phyloP scores from a whole-genome alignment of 1,139 yeast genomes.

The Yamadazyma songkhlaensis region DNA sequence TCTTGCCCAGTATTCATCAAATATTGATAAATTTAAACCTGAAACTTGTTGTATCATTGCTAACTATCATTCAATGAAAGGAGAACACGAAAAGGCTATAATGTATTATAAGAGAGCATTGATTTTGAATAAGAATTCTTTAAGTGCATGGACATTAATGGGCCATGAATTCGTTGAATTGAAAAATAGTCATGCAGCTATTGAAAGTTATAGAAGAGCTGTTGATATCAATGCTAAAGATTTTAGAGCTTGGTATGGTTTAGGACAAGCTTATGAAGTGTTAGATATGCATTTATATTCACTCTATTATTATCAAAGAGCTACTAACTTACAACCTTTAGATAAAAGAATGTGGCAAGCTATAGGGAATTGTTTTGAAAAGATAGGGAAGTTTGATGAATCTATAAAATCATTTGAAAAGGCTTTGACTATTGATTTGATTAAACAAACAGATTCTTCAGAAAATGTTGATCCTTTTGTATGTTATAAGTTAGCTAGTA shows the following conservation, averaged over 20 bases:
- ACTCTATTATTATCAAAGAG: conserved; percentile 86
- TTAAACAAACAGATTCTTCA: conserved; percentile 9
- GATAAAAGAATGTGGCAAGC: conserved; percentile 98
- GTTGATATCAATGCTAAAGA: conserved; percentile 87
- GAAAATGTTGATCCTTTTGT: conserved; percentile 45
- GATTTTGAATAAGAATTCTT: conserved; percentile 72
- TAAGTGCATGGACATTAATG: conserved; percentile 97
- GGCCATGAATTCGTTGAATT: conserved; percentile 98
- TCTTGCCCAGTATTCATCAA: conserved; percentile 81
- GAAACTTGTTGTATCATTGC: conserved; percentile 96
- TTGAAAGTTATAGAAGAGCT: conserved; percentile 91
- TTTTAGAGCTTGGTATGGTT: conserved; percentile 97
- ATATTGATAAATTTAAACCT: conserved; percentile 83
- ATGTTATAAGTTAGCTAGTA: conserved; percentile 63
- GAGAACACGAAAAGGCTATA: conserved; percentile 93
- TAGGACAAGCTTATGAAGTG: conserved; percentile 98
- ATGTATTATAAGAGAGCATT: conserved; percentile 90
- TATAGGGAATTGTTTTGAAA: conserved; percentile 84
- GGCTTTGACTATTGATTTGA: conserved; percentile 49
- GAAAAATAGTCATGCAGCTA: conserved; percentile 96
- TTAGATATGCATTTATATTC: conserved; percentile 94
- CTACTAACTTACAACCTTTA: conserved; percentile 81
- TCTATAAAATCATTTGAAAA: conserved; percentile 61
- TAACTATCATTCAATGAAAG: conserved; percentile 85
- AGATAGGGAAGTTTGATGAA: conserved; percentile 64